phyloP scores from a whole-genome alignment of 177 flowering plant genomes.

The Telopea speciosissima region DNA sequence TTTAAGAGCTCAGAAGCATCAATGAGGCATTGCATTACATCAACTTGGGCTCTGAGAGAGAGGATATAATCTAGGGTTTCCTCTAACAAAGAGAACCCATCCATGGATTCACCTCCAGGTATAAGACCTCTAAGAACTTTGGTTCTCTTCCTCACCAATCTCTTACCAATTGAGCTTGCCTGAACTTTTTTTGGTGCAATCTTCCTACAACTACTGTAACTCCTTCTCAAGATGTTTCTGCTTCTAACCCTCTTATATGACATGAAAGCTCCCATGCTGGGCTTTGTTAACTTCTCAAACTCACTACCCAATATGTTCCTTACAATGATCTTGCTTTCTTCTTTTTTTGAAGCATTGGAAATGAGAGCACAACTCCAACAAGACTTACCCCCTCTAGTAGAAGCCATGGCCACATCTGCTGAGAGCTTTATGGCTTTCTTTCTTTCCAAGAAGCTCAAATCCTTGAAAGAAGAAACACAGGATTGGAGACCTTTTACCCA shows the following conservation, averaged over 20 bases:
- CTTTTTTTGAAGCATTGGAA: slow-evolving; percentile 26
- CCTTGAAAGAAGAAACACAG: slow-evolving; percentile 24
- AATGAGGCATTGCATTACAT: slow-evolving; percentile 51
- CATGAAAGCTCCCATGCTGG: slow-evolving; percentile 3
- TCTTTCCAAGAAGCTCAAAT: slow-evolving; percentile 45
- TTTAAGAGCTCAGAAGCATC: slow-evolving; percentile 13
- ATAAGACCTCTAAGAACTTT: slow-evolving; percentile 48
- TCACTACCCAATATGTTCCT: slow-evolving; percentile 25
- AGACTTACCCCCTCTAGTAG: slow-evolving; percentile 36
- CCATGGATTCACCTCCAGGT: slow-evolving; percentile 68
- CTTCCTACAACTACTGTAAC: slow-evolving; percentile 18
- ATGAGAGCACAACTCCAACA: slow-evolving; percentile 77
- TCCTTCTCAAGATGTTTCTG: slow-evolving; percentile 44
- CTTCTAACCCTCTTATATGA: slow-evolving; percentile 23
- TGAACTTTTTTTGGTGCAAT: slow-evolving; percentile 1
- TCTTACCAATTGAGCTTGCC: slow-evolving; percentile 38
- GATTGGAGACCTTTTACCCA: slow-evolving; percentile 55
- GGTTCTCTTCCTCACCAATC: slow-evolving; percentile 51
- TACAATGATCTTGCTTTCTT: slow-evolving; percentile 21
- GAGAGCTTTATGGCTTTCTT: slow-evolving; percentile 61
- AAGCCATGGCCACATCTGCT: slow-evolving; percentile 77
- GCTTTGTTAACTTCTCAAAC: slow-evolving; percentile 9
- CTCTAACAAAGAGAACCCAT: slow-evolving; percentile 23
- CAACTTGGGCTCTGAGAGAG: slow-evolving; percentile 54
- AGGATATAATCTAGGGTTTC: slow-evolving; percentile 60